phyloP scores from a whole-genome alignment of 352 stramenopile species.

The Phytophthora cactorum region DNA sequence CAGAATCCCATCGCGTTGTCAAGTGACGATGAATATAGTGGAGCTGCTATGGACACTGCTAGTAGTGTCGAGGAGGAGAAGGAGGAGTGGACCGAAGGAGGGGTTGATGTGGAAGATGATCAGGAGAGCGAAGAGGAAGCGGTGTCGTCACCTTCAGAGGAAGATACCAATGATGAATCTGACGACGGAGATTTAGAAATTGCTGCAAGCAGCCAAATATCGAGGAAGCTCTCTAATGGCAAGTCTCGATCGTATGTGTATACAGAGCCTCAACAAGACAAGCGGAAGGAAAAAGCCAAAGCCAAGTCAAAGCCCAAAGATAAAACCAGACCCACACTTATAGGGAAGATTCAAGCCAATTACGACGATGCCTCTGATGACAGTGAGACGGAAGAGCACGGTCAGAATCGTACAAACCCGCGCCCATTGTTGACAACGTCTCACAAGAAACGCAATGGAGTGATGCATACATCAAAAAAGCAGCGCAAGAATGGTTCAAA shows the following conservation, averaged over 20 bases:
- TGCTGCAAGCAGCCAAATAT: conserved; percentile 3
- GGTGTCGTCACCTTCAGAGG: conserved; percentile 10
- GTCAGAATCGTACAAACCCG: conserved; percentile 8
- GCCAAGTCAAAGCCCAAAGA: conserved; percentile 6
- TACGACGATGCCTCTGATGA: conserved; percentile 4
- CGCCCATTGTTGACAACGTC: conserved; percentile 36
- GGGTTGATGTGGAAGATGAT: conserved; percentile 33
- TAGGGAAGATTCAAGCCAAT: not conserved
- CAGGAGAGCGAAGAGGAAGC: conserved; percentile 27
- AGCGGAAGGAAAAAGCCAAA: conserved; percentile 11
- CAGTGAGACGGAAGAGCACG: not conserved
- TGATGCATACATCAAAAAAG: conserved; percentile 18
- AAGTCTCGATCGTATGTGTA: conserved; percentile 2
- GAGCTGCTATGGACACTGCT: conserved; percentile 5
- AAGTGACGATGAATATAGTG: conserved; percentile 16
- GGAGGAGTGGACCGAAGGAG: conserved; percentile 25
- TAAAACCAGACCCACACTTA: not conserved
- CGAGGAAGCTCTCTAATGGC: conserved; percentile 1
- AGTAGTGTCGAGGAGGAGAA: conserved; percentile 13
- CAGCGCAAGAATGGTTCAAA: not conserved
- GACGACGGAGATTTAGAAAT: conserved; percentile 18
- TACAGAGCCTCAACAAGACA: conserved; percentile 9
- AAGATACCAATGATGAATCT: conserved; percentile 14
- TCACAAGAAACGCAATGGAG: conserved; percentile 16
- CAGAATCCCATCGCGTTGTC: conserved; percentile 34